Percentiles rank a stretch among this genome's conserved stretches.
These are phyloP conservation scores for Cornus controversa DNA, from an alignment of 148 eudicot genomes.

Conservation along the genomic window DNA sequence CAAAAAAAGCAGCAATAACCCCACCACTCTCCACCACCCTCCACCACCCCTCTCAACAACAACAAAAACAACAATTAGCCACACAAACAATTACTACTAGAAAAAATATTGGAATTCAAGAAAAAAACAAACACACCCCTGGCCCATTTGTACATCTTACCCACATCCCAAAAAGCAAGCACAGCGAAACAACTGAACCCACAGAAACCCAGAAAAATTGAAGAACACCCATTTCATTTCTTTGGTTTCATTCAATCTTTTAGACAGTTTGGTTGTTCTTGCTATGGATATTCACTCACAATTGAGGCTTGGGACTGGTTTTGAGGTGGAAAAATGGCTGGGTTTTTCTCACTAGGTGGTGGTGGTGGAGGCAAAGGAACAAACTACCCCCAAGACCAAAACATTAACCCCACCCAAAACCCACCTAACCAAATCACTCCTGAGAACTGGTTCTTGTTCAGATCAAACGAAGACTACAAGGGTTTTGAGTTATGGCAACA, in stretches of 20 bases:
- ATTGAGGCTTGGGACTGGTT: conserved; percentile 14
- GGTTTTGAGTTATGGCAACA: conserved; percentile 59
- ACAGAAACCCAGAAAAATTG: not conserved
- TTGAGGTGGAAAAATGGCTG: conserved; percentile 36
- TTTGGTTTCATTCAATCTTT: conserved; percentile 14
- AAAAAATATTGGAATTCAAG: not conserved
- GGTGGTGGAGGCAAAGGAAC: conserved; percentile 14
- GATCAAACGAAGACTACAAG: conserved; percentile 30
- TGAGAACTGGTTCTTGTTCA: conserved; percentile 40
- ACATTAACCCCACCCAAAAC: not conserved
- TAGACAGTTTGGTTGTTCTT: not conserved
- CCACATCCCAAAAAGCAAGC: not conserved
- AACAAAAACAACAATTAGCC: not conserved
- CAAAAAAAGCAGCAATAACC: not conserved
- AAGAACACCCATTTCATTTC: conserved; percentile 1
- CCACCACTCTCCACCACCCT: not conserved
- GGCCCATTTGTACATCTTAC: not conserved
- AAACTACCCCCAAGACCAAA: conserved; percentile 14
- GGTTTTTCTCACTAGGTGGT: conserved; percentile 48
- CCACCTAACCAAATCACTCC: conserved; percentile 25
- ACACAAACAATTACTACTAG: not conserved
- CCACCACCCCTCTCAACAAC: not conserved
- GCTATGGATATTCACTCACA: conserved; percentile 27
- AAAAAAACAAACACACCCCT: not conserved
- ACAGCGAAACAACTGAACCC: not conserved